Evolutionary conservation across 192 early-diverging fungal genomes (phyloP).

Genomic region (Coemansia sp.): DNA sequence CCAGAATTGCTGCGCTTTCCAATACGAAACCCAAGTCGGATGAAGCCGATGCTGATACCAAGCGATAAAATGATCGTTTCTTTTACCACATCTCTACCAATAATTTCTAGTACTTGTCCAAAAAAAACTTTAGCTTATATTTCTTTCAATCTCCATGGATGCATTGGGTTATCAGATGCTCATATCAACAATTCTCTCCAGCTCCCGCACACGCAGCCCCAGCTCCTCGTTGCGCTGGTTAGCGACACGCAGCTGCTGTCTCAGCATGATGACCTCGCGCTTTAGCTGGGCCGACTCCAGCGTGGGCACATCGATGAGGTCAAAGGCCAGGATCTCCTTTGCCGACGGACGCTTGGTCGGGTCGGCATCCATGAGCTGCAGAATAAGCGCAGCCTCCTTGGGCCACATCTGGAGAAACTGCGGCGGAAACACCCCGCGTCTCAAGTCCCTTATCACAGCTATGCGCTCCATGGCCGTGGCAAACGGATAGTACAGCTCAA

Average conservation of each 20-base stretch:
- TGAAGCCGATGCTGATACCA: neutral
- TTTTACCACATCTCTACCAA: neutral
- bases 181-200: constrained; percentile 48
- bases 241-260: constrained; percentile 42
- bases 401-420: constrained; percentile 58
- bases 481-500: constrained; percentile 90
- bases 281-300: constrained; percentile 51
- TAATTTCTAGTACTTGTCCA: neutral
- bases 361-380: constrained; percentile 80
- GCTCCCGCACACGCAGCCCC: constrained; percentile 40
- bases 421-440: constrained; percentile 74
- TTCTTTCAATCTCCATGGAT: too few relatives aligned
- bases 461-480: constrained; percentile 89
- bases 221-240: constrained; percentile 53
- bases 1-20: neutral
- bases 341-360: constrained; percentile 71
- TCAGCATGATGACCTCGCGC: constrained; percentile 39
- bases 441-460: constrained; percentile 66
- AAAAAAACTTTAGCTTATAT: neutral
- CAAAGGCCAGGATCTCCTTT: constrained; percentile 68
- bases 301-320: constrained; percentile 59
- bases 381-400: constrained; percentile 72
- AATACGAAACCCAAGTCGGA: neutral
- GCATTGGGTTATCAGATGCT: constrained; percentile 4
- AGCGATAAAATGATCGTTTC: neutral